Base-by-base conservation (phyloP, 2,329 filamentous ascomycete genomes). In the Pyrenochaeta sp. region DNA sequence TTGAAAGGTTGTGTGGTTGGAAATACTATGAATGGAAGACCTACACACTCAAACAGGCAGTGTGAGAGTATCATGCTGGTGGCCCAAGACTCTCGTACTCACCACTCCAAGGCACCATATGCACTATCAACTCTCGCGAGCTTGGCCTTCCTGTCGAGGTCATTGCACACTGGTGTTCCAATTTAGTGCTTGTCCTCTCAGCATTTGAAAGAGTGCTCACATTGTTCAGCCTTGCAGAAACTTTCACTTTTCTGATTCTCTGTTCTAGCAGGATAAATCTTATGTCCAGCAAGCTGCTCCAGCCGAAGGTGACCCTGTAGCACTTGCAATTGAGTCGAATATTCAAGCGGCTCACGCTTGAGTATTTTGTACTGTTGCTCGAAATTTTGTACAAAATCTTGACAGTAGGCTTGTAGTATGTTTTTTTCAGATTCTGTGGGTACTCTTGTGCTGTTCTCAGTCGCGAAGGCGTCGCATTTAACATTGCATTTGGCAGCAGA, bases 221-320 rank as follows among this genome's bases (percentile, higher is more conserved):
- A 35, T 36, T 59, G 55, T 50, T 68, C 65, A 9, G 63, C 65
- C 44, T 45, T 59, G 21, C 54, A 58, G 45, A 58, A 66, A 21
- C 47, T 54, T 18, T 56, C 54, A 40, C 65, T 66, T 15, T 44
- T 49, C n/a, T 47, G 47, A 7, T 54, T 44, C 14, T 60, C 51
- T 21, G 46, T 56, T 20, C 42, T 54, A 10, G 61, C 65, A 1
- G 68, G 69, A 40, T 64, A 64, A 11, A 72, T 64, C 44, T 69
- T 56, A 15, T 43, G 43, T 1, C 68, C 66, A 14, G 44, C 50
- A 33, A 56, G 50, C 31, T 64, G 58, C 48, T 72, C 71, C 14
- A 56, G 56, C 37, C 53, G 64, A 11, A 66, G 44, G 51, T 74
- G 69, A 2, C 55, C 57, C 37, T 63, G 64, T 45, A 74, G 30